Base-by-base conservation (phyloP, 2,329 filamentous ascomycete genomes). In the Trichocomaceae sp. region DNA sequence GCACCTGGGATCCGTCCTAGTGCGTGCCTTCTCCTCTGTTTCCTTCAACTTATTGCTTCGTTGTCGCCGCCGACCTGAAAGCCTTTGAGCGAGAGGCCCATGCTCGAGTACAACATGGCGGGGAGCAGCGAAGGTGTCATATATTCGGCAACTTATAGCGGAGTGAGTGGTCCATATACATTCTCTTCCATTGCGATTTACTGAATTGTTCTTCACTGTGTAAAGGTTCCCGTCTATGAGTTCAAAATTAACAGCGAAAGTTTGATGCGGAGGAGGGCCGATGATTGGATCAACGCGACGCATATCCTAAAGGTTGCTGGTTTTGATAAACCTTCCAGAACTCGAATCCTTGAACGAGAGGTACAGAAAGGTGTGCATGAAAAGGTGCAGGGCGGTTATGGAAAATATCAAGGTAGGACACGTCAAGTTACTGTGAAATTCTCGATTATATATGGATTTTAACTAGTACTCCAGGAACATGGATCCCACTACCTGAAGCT, bases 271-370 rank as follows among this genome's bases (percentile, higher is more conserved):
- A 84, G 93, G 50, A 85, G 92, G 57, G 82, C 84, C 52, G 93
- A 99, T 72, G 85, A 97, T 73, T 99, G 92, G 90, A 93, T 99
- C 75, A 99, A 99, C 78, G 93, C 93, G n/a, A 99, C 93, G 52
- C 93, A 99, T 69, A 97, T 99, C 57, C 77, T 99, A 48, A 99
- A 99, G 69, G 90, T 95, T 41, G 93, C 93, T 59, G 92, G 92
- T 54, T 96, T 96, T 67, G 93, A 99, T 73, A 99, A 99, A 73
- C 93, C 93, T 2, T 90, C 92, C 12, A 82, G 93, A 68, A 99
- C 93, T 41, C 83, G 93, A 60, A 97, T 99, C 55, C 81, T 99
- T 5, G 93, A 99, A 75, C 83, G 93, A 61, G 93, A 99, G 67
- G 92, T 99, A 7, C 93, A 99, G 67, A 96, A 96, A 71, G 92